Evolutionary conservation across 2,329 filamentous ascomycete species (phyloP).

Genomic region (Aschersonia sp.): DNA sequence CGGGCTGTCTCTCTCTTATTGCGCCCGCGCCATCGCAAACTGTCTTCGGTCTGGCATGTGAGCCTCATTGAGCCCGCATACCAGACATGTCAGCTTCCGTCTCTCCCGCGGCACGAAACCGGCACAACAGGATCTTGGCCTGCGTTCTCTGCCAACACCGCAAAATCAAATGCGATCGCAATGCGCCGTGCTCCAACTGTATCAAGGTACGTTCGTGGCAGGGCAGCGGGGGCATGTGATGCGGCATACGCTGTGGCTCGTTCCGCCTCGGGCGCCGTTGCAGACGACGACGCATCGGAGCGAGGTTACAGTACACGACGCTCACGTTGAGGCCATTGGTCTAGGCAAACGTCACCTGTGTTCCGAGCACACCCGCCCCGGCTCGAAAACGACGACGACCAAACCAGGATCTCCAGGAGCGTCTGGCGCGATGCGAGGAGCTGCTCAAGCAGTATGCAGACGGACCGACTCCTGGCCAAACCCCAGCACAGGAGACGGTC

Average conservation of each 20-base stretch:
- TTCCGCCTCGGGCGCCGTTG: too few relatives aligned
- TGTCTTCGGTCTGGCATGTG: conserved; percentile 13
- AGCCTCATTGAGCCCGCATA: conserved; percentile 2
- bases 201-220: conserved; percentile 33
- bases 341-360: conserved; percentile 44
- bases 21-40: neutral
- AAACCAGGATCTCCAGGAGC: conserved; percentile 47
- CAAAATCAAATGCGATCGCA: conserved; percentile 48
- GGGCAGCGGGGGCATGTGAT: too few relatives aligned
- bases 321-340: too few relatives aligned
- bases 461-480: conserved; percentile 13
- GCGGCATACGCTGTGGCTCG: too few relatives aligned
- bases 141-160: conserved; percentile 45
- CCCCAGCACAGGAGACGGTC: conserved; percentile 6
- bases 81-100: conserved; percentile 12
- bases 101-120: conserved; percentile 15
- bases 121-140: conserved; percentile 31
- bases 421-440: conserved; percentile 42
- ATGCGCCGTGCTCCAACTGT: conserved; percentile 44
- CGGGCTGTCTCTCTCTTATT: neutral
- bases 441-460: conserved; percentile 41
- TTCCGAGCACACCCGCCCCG: conserved; percentile 43
- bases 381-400: conserved; percentile 43
- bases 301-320: too few relatives aligned
- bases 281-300: too few relatives aligned